Percentiles rank a stretch among this genome's conserved stretches.
phyloP scores from a whole-genome alignment of 1,139 yeast species.

The Petasospora fabianii region DNA sequence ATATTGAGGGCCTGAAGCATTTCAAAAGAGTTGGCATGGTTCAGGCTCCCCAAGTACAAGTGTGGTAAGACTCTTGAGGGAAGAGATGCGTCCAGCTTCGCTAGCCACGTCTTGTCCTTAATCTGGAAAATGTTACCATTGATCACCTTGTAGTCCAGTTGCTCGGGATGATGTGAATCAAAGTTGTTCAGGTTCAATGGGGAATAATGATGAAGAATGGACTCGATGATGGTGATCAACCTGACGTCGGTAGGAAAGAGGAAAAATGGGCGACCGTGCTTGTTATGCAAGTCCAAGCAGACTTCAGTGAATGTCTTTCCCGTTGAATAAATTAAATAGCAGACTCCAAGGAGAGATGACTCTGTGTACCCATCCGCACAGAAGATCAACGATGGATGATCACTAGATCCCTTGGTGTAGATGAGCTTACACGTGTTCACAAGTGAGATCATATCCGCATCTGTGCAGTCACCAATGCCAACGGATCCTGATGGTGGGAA shows the following conservation, averaged over 20 bases:
- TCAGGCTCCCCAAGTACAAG: constrained; percentile 78
- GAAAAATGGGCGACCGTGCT: constrained; percentile 75
- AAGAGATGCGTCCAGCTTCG: constrained; percentile 34
- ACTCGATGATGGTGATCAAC: constrained; percentile 60
- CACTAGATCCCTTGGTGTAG: constrained; percentile 37
- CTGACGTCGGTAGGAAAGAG: constrained; percentile 73
- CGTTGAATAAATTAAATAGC: constrained; percentile 66
- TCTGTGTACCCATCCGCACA: constrained; percentile 95
- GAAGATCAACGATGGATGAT: constrained; percentile 45
- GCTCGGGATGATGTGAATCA: constrained; percentile 13
- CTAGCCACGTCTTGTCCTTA: constrained; percentile 23
- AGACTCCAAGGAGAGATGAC: constrained; percentile 67
- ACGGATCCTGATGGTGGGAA: constrained; percentile 86
- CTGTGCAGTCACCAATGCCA: constrained; percentile 60
- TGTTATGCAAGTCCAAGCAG: constrained; percentile 54
- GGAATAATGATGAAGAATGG: constrained; percentile 51
- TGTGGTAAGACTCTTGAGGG: constrained; percentile 69
- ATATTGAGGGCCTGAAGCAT: constrained; percentile 66
- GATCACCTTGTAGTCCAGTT: constrained; percentile 17
- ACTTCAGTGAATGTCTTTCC: constrained; percentile 48
- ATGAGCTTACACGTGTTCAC: constrained; percentile 62
- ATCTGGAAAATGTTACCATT: constrained; percentile 18
- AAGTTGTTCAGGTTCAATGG: constrained; percentile 34
- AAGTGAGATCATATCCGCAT: constrained; percentile 51
- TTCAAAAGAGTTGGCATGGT: constrained; percentile 73